Percentiles rank a stretch among this genome's conserved stretches.
phyloP scores from a whole-genome alignment of 2,329 filamentous ascomycete species.

The Diplodia sapinea region DNA sequence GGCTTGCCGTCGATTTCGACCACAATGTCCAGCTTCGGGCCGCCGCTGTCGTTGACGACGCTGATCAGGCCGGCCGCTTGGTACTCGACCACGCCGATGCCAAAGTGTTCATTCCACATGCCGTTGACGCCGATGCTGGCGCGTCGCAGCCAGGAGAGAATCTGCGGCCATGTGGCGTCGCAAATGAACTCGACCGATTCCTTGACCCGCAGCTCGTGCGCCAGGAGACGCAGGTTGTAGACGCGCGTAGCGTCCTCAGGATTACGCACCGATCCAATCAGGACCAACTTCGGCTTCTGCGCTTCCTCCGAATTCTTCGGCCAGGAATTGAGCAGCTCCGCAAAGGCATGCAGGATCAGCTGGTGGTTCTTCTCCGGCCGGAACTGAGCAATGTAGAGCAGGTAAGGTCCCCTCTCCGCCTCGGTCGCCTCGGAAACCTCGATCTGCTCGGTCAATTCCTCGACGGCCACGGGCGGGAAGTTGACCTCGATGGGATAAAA shows the following conservation, averaged over 20 bases:
- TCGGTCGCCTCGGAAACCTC: conserved; percentile 74
- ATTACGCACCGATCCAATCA: conserved; percentile 92
- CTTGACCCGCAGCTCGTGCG: conserved; percentile 77
- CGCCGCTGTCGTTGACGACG: conserved; percentile 91
- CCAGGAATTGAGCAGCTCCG: conserved; percentile 65
- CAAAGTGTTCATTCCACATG: conserved; percentile 99
- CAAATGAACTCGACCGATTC: conserved; percentile 85
- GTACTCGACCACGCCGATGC: conserved; percentile 97
- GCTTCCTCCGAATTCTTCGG: conserved; percentile 52
- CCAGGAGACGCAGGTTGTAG: conserved; percentile 84
- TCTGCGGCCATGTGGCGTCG: conserved; percentile 86
- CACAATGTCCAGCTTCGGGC: conserved; percentile 93
- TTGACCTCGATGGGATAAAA: conserved; percentile 67
- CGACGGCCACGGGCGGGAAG: conserved; percentile 90
- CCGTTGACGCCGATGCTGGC: conserved; percentile 90
- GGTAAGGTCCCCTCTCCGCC: conserved; percentile 68
- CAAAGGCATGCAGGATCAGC: conserved; percentile 83
- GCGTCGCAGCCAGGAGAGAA: conserved; percentile 77
- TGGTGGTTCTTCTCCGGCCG: conserved; percentile 96
- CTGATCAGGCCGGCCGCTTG: conserved; percentile 92
- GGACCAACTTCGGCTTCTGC: conserved; percentile 69
- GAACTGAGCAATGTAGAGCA: conserved; percentile 97
- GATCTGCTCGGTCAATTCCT: conserved; percentile 77
- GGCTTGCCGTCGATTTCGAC: conserved; percentile 76
- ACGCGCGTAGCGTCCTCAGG: conserved; percentile 80